These are phyloP conservation scores for Vitis hybrid DNA, from an alignment of 177 flowering plant genomes.

Conservation along the genomic window DNA sequence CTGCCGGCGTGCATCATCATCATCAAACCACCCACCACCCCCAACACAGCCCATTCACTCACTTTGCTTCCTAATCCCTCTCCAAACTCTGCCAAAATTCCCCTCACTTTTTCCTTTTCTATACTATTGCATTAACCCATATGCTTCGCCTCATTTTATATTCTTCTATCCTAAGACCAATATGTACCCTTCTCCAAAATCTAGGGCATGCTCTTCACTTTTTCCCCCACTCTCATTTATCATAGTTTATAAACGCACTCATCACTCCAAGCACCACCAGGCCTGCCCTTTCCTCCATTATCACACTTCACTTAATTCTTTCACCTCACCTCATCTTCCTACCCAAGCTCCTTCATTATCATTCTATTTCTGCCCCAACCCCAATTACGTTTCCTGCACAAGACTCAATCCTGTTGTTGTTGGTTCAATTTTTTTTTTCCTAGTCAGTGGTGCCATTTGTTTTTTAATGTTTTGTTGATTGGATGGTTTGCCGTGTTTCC, in stretches of 20 bases:
- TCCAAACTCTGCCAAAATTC: slow-evolving; percentile 67
- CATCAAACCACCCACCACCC: slow-evolving; percentile 39
- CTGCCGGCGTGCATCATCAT: slow-evolving; percentile 49
- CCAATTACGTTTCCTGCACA: no score
- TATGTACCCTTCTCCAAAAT: slow-evolving; percentile 18
- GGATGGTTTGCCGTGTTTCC: background rate
- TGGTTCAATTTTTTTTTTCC: background rate
- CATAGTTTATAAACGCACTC: slow-evolving; percentile 7
- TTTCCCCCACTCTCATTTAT: background rate
- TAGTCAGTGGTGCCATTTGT: background rate
- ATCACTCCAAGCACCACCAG: background rate
- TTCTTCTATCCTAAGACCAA: slow-evolving; percentile 16
- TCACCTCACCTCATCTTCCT: background rate
- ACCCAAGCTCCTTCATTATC: slow-evolving; percentile 1
- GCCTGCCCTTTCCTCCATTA: slow-evolving; percentile 10
- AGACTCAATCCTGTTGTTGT: background rate
- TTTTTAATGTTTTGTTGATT: background rate
- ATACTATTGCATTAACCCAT: slow-evolving; percentile 25
- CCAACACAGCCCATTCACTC: slow-evolving; percentile 31
- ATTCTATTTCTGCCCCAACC: background rate
- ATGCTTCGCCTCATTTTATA: slow-evolving; percentile 15
- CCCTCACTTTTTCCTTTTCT: slow-evolving; percentile 32
- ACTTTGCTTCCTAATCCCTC: slow-evolving; percentile 68
- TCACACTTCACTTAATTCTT: background rate
- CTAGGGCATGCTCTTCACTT: slow-evolving; percentile 31